Evolutionary conservation across 2,329 filamentous ascomycete genomes (phyloP), one percentile per base, ranked within the genome.

Genomic region (Aspergillus phoenicis): DNA sequence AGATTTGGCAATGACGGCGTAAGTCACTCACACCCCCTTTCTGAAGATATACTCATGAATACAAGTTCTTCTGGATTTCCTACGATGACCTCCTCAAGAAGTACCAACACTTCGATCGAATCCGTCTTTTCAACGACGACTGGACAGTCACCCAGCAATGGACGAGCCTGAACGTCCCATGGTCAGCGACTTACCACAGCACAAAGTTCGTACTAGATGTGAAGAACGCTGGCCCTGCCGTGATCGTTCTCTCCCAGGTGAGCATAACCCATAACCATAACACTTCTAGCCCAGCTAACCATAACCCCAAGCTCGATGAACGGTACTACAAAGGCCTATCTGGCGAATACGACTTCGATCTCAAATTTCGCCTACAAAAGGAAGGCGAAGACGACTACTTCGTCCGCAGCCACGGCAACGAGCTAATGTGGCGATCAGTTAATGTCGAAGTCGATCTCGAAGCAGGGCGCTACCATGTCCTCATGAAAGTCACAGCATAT

Each of bases 381-480:
- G 81, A 85, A 70, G 83, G 82, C n/a, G 83, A 86, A 56, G 80
- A 83, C n/a, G 82, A 85, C 41, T 87, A 86, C 64, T 82, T 85
- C 48, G 83, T 85, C 10, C 83, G 84, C 61, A 85, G 82, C 65
- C 82, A 83, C 52, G 81, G 77, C 8, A 83, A 80, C 36, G 84
- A 84, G 62, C 81, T 80, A 74, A 91, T 92, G 85, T 86, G 82
- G 22, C 87, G 91, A 6, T 91, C 89, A 1, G 88, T 93, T 41
- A 93, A 89, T 54, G 87, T 90, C 1, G 91, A 95, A 73, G 82
- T 95, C 8, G 82, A 88, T 38, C 85, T 96, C 26, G 87, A 91
- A 20, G 84, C 89, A 0, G 91, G 91, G 10, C 86, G 84, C 47
- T 96, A 96, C 75, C 86, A 85, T 6, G 86, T 96, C 4, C 82